Conservation (phyloP, 768 basidiomycete genomes). For the Kwoniella sp. region DNA sequence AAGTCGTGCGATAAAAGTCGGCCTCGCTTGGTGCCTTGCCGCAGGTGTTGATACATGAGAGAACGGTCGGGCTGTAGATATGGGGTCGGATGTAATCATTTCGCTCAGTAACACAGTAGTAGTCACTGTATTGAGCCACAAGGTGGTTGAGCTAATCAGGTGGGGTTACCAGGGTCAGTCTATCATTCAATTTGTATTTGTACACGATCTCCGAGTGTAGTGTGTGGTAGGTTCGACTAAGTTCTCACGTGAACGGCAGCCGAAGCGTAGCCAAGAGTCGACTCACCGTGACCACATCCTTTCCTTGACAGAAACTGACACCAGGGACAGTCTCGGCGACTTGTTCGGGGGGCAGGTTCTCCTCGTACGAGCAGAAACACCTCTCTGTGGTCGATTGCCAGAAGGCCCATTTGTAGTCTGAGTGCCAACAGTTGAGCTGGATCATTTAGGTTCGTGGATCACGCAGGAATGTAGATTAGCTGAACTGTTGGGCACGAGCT, state of each 20-base stretch:
- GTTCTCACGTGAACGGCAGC: neutral
- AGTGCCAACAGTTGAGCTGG: constrained; percentile 5
- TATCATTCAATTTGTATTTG: neutral
- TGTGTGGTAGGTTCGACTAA: neutral
- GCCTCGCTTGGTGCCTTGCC: neutral
- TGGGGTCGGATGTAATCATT: neutral
- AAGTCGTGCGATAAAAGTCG: neutral
- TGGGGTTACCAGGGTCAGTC: too few species aligned
- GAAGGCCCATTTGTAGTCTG: constrained; percentile 4
- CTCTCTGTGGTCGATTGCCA: neutral
- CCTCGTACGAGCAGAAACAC: constrained; percentile 1
- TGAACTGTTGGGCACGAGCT: too few species aligned
- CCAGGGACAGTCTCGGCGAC: neutral
- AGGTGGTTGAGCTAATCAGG: constrained; percentile 6
- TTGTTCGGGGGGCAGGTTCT: neutral
- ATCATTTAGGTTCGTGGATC: too few species aligned
- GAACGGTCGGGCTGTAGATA: neutral
- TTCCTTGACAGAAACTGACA: neutral
- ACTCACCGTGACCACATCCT: neutral
- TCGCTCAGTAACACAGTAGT: neutral
- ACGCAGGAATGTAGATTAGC: too few species aligned
- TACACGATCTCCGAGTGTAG: neutral
- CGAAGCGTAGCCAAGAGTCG: neutral
- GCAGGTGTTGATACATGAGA: neutral
- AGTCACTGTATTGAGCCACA: neutral